phyloP scores from a whole-genome alignment of 495 filamentous ascomycete genomes.

The Penicillium ochrochloron region DNA sequence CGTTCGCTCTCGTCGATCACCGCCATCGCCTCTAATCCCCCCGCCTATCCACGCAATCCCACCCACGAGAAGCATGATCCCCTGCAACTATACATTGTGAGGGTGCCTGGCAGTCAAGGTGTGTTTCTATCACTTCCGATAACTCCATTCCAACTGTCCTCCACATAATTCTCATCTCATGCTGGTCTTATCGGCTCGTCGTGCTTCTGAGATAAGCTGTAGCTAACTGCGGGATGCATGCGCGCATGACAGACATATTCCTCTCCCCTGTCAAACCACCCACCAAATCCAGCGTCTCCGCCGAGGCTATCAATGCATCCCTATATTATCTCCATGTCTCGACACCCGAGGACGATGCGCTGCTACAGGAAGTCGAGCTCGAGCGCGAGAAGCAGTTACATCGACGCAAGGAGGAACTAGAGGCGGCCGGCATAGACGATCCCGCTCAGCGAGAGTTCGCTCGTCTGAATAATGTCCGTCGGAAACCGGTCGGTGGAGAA shows the following conservation, averaged over 20 bases:
- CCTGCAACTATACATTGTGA: conserved; percentile 84
- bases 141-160: neutral
- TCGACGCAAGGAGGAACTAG: conserved; percentile 45
- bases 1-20: conserved; percentile 81
- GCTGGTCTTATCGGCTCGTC: conserved; percentile 15
- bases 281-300: conserved; percentile 78
- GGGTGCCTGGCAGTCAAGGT: conserved; percentile 91
- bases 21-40: conserved; percentile 82
- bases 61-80: conserved; percentile 65
- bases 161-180: neutral
- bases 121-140: conserved; percentile 26
- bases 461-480: conserved; percentile 46
- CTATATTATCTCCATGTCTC: conserved; percentile 91
- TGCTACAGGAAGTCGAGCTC: conserved; percentile 52
- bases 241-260: conserved; percentile 71
- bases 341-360: conserved; percentile 59
- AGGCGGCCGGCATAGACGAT: conserved; percentile 30
- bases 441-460: conserved; percentile 37
- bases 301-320: conserved; percentile 81
- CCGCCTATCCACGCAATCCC: conserved; percentile 77
- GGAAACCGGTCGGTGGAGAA: conserved; percentile 44
- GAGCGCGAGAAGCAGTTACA: conserved; percentile 50
- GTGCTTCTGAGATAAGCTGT: conserved; percentile 19
- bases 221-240: conserved; percentile 20
- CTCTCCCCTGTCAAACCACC: conserved; percentile 90